These are phyloP conservation scores for Phaeophleospora eucalypticola DNA, from an alignment of 2,329 filamentous ascomycete genomes.

Conservation along the genomic window DNA sequence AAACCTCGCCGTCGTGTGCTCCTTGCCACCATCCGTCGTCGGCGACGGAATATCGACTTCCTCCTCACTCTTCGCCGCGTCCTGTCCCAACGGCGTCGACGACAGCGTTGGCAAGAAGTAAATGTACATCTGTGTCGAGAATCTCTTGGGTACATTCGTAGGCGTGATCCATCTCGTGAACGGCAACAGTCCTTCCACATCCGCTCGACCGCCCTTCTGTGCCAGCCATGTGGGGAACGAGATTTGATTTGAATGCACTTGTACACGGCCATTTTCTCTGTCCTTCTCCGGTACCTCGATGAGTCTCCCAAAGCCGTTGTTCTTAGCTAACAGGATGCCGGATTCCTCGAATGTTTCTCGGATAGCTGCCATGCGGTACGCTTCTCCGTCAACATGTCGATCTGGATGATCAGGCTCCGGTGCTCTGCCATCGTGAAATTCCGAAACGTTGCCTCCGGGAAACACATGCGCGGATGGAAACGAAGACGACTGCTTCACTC, in stretches of 20 bases:
- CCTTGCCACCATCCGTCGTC: conserved; percentile 64
- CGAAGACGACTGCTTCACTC: conserved; percentile 74
- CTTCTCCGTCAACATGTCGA: conserved; percentile 65
- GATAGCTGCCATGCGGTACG: conserved; percentile 78
- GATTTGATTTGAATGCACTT: conserved; percentile 63
- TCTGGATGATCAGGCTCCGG: conserved; percentile 48
- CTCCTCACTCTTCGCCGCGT: conserved; percentile 22
- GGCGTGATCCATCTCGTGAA: conserved; percentile 95
- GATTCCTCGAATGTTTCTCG: conserved; percentile 94
- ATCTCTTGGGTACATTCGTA: conserved; percentile 65
- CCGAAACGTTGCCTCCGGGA: conserved; percentile 79
- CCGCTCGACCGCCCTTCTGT: conserved; percentile 56
- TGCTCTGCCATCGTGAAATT: conserved; percentile 67
- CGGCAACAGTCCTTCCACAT: conserved; percentile 66
- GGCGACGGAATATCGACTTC: conserved; percentile 64
- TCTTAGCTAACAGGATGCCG: conserved; percentile 72
- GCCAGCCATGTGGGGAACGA: conserved; percentile 65
- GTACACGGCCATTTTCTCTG: conserved; percentile 61
- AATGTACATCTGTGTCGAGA: conserved; percentile 95
- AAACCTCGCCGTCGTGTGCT: conserved; percentile 74
- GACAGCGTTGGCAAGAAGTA: conserved; percentile 67
- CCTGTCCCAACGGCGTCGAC: conserved; percentile 32
- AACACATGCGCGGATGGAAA: conserved; percentile 95
- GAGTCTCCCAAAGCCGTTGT: conserved; percentile 50
- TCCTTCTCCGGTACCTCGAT: conserved; percentile 58